phyloP scores from a whole-genome alignment of 352 stramenopile species.

The Phytopythium cucurbitacearum region DNA sequence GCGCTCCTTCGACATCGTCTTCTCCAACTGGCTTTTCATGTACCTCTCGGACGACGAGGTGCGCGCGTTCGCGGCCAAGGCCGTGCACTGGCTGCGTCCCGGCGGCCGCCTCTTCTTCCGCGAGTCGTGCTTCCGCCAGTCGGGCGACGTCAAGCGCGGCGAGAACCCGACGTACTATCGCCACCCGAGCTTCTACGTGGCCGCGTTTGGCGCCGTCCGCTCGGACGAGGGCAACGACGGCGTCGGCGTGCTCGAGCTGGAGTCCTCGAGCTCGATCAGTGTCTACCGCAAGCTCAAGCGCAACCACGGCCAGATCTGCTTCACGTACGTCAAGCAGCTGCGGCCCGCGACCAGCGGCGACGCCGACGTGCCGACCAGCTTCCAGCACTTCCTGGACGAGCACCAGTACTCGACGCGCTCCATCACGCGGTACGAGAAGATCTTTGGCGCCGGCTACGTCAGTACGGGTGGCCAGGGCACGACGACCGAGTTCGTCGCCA shows the following conservation, averaged over 20 bases:
- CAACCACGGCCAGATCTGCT: slow-evolving; percentile 80
- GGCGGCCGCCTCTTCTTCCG: slow-evolving; percentile 66
- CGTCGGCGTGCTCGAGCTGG: slow-evolving; percentile 55
- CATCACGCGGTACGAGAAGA: slow-evolving; percentile 73
- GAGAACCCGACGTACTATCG: slow-evolving; percentile 67
- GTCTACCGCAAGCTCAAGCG: slow-evolving; percentile 78
- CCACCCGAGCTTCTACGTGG: slow-evolving; percentile 61
- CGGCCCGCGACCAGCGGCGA: slow-evolving; percentile 17
- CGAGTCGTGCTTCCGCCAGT: slow-evolving; percentile 67
- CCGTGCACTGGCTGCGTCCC: slow-evolving; percentile 56
- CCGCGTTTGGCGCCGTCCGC: slow-evolving; percentile 43
- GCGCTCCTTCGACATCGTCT: slow-evolving; percentile 66
- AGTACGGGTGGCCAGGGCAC: slow-evolving; percentile 59
- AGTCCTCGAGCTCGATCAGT: slow-evolving; percentile 55
- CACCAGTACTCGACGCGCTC: slow-evolving; percentile 71
- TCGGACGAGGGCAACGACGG: slow-evolving; percentile 31
- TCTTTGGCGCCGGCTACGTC: slow-evolving; percentile 72
- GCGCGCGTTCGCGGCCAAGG: slow-evolving; percentile 45
- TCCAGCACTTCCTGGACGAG: slow-evolving; percentile 68
- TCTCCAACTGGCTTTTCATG: slow-evolving; percentile 80
- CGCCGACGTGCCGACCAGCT: slow-evolving; percentile 36
- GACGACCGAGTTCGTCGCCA: slow-evolving; percentile 68
- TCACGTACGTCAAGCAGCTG: slow-evolving; percentile 54
- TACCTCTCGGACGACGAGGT: slow-evolving; percentile 63
- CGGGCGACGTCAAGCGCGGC: slow-evolving; percentile 52